Percentiles rank a stretch among this genome's conserved stretches.
Evolutionary conservation across 805 yeast genomes (phyloP).

Genomic region (Starmerella apis): DNA sequence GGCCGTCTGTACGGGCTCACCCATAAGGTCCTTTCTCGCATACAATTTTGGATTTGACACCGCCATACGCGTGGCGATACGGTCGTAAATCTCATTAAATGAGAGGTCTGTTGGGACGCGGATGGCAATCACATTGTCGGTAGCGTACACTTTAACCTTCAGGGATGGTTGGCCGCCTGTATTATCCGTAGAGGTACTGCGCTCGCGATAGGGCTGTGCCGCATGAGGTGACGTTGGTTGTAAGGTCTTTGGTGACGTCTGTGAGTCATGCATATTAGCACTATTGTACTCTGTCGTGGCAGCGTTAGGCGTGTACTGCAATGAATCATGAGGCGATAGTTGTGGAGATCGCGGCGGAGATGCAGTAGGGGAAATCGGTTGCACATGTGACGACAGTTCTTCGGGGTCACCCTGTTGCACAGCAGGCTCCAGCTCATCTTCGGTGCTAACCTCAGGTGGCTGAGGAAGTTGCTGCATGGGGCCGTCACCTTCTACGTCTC

Average conservation of each 20-base stretch:
- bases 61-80: constrained; percentile 30
- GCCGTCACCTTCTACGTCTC: constrained; percentile 44
- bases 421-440: background rate
- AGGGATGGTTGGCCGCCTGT: constrained; percentile 15
- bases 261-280: background rate
- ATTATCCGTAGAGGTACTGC: constrained; percentile 1
- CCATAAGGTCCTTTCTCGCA: constrained; percentile 26
- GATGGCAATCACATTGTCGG: constrained; percentile 34
- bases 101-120: constrained; percentile 31
- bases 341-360: constrained; percentile 1
- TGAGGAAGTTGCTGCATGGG: constrained; percentile 31
- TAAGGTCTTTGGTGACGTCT: background rate
- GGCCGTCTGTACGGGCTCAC: constrained; percentile 26
- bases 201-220: constrained; percentile 7
- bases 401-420: background rate
- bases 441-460: constrained; percentile 26
- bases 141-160: constrained; percentile 34
- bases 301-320: background rate
- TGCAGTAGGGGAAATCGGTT: background rate
- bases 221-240: constrained; percentile 4
- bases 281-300: background rate
- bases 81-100: constrained; percentile 28
- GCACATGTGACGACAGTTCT: background rate
- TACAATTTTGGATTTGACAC: constrained; percentile 26
- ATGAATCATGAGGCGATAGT: background rate